Percentiles rank a stretch among this genome's conserved stretches.
phyloP scores from a whole-genome alignment of 305 asterid species.

The Andrographis paniculata region DNA sequence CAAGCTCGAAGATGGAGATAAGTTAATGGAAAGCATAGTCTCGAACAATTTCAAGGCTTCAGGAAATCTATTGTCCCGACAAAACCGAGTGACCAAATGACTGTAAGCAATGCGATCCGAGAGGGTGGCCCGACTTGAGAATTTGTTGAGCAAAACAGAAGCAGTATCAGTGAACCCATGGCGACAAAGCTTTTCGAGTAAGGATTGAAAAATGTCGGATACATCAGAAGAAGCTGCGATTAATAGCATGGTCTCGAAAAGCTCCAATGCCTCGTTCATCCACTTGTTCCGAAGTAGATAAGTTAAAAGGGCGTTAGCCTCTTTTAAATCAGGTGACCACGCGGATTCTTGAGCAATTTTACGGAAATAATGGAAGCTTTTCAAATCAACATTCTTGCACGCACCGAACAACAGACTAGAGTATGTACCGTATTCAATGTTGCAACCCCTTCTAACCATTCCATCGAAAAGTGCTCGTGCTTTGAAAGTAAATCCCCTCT shows the following conservation, averaged over 20 bases:
- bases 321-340: slow-evolving; percentile 60
- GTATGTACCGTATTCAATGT: slow-evolving; percentile 38
- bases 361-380: slow-evolving; percentile 33
- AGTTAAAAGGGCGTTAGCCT: slow-evolving; percentile 35
- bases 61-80: slow-evolving; percentile 41
- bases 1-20: slow-evolving; percentile 36
- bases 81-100: slow-evolving; percentile 40
- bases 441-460: slow-evolving; percentile 38
- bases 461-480: slow-evolving; percentile 51
- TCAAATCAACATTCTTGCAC: slow-evolving; percentile 52
- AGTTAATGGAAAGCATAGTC: slow-evolving; percentile 33
- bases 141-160: slow-evolving; percentile 35
- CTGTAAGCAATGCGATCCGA: slow-evolving; percentile 30
- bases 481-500: slow-evolving; percentile 39
- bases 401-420: slow-evolving; percentile 35
- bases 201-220: slow-evolving; percentile 20
- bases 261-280: slow-evolving; percentile 47
- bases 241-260: slow-evolving; percentile 33
- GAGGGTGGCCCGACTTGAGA: slow-evolving; percentile 22
- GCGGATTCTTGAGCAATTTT: slow-evolving; percentile 34
- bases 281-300: slow-evolving; percentile 42
- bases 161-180: slow-evolving; percentile 42
- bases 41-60: slow-evolving; percentile 42
- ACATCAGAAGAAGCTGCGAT: slow-evolving; percentile 23
- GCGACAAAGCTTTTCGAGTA: slow-evolving; percentile 44